Evolutionary conservation across 2,329 filamentous ascomycete genomes (phyloP), one percentile per base, ranked within the genome.

Genomic region (Botryotinia globosa): DNA sequence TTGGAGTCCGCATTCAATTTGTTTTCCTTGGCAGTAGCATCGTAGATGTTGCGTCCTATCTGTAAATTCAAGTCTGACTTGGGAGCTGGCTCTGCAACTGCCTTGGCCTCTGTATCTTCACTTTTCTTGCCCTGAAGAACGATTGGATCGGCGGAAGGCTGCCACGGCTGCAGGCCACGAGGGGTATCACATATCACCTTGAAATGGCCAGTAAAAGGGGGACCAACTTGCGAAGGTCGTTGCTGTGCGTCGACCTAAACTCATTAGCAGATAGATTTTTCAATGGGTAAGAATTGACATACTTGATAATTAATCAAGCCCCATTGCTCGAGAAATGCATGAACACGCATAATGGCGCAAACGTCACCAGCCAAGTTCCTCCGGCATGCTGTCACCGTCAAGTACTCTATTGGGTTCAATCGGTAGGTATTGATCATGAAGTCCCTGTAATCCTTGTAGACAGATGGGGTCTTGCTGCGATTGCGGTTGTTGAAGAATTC

Each of bases 351-450:
- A 78, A 99, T 99, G 56, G 96, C 95, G 84, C 96, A 99, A 45
- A 99, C 96, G 83, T 99, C 96, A 76, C 96, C 96, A 34, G 96
- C 96, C 80, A 99, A 84, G 82, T 99, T 99, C 77, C 96, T 89
- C 76, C 96, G 89, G 81, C 96, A 99, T 68, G 96, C 96, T 18
- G 96, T 99, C 71, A 99, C 95, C 8, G 96, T 99, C 72, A 99
- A 87, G 80, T 99, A 99, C 82, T 99, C 96, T 71, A 94, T 88
- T 8, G 96, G 96, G 81, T 98, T 99, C 72, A 99, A 85, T 54
- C 96, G 91, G 83, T 99, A 99, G 22, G 96, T 98, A 85, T 99
- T 99, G 85, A 99, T 94, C 96, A 99, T 99, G 81, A 99, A 99
- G 81, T 99, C 96, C 78, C 96, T 91, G 83, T 99, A 99, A 81